phyloP scores from a whole-genome alignment of 1,284 basidiomycete genomes.

The Marasmius sp. region DNA sequence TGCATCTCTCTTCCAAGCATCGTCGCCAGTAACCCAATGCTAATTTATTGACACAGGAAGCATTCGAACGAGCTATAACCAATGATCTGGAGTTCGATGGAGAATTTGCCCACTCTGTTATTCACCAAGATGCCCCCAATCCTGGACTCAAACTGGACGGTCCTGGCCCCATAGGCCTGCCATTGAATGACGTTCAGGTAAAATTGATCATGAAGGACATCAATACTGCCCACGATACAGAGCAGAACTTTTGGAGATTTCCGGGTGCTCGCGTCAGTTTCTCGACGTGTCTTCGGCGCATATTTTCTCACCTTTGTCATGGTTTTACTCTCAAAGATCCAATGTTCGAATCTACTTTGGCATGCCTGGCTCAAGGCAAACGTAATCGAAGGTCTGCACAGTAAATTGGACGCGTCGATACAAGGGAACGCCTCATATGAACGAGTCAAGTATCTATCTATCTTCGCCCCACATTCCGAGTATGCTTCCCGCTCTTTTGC shows the following conservation, averaged over 20 bases:
- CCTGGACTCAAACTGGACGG: slow-evolving; percentile 6
- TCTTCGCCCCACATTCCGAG: background rate
- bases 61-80: slow-evolving; percentile 1
- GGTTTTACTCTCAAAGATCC: background rate
- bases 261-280: slow-evolving; percentile 3
- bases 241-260: slow-evolving; percentile 4
- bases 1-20: background rate
- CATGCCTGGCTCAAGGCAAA: background rate
- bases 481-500: background rate
- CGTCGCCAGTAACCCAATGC: background rate
- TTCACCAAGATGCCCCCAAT: slow-evolving; percentile 3
- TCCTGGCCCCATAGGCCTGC: slow-evolving; percentile 5
- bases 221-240: background rate
- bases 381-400: background rate
- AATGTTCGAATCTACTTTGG: slow-evolving; percentile 1
- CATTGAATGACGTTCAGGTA: slow-evolving; percentile 3
- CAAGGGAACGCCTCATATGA: background rate
- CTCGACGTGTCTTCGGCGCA: background rate
- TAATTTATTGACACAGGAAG: background rate
- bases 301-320: background rate
- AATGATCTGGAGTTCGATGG: slow-evolving; percentile 3
- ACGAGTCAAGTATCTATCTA: background rate
- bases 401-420: background rate
- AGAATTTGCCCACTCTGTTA: slow-evolving; percentile 6
- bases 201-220: slow-evolving; percentile 2